Evolutionary conservation across 1,284 basidiomycete species (phyloP).

Genomic region (Athelia sp.): DNA sequence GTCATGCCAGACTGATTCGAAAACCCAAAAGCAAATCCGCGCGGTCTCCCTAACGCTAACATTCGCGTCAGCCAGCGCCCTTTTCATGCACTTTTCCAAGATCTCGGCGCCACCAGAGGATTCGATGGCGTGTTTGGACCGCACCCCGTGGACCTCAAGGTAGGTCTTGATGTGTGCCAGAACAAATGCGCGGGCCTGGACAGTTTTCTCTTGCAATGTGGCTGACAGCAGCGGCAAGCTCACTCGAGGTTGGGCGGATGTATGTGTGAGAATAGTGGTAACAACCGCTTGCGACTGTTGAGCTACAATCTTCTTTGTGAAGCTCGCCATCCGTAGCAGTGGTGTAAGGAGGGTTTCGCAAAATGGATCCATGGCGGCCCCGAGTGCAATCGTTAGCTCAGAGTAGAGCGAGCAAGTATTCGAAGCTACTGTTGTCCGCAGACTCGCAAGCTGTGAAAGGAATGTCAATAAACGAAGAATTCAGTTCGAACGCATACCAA

Average conservation of each 20-base stretch:
- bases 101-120: slow-evolving; percentile 58
- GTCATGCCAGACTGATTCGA: slow-evolving; percentile 73
- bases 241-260: slow-evolving; percentile 68
- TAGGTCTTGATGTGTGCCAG: slow-evolving; percentile 70
- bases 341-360: slow-evolving; percentile 73
- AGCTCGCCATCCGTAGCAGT: slow-evolving; percentile 82
- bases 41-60: slow-evolving; percentile 74
- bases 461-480: slow-evolving; percentile 6
- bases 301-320: slow-evolving; percentile 94
- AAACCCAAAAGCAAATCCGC: slow-evolving; percentile 78
- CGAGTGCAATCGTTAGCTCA: slow-evolving; percentile 72
- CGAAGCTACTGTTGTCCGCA: slow-evolving; percentile 88
- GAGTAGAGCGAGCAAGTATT: slow-evolving; percentile 77
- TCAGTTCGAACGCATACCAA: slow-evolving; percentile 31
- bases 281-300: slow-evolving; percentile 80
- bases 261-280: slow-evolving; percentile 63
- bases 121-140: slow-evolving; percentile 63
- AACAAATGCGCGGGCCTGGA: slow-evolving; percentile 71
- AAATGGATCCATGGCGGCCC: slow-evolving; percentile 69
- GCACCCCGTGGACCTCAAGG: slow-evolving; percentile 64
- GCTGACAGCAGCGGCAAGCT: slow-evolving; percentile 71
- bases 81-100: slow-evolving; percentile 70
- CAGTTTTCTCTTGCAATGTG: slow-evolving; percentile 80
- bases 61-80: slow-evolving; percentile 75
- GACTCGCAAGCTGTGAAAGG: slow-evolving; percentile 66